Evolutionary conservation across 169 alveolate species (phyloP).

Genomic region (Plasmodium adleri): DNA sequence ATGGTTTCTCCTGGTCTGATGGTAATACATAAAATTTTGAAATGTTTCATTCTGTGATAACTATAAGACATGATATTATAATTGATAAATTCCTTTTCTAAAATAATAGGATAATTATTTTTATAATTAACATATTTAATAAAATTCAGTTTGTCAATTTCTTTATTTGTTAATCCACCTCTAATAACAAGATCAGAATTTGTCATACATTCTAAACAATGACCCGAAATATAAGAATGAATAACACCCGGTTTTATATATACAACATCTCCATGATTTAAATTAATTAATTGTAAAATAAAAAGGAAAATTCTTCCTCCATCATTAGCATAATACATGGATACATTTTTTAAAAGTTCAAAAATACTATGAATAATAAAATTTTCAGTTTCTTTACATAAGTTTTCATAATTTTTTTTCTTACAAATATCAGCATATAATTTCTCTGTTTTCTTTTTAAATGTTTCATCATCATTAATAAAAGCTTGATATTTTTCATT

Average conservation of each 20-base stretch:
- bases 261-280: slow-evolving; percentile 92
- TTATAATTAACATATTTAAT: slow-evolving; percentile 65
- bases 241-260: slow-evolving; percentile 93
- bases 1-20: slow-evolving; percentile 56
- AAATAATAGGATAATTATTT: slow-evolving; percentile 34
- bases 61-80: slow-evolving; percentile 56
- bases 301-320: slow-evolving; percentile 91
- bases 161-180: slow-evolving; percentile 97
- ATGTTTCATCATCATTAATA: slow-evolving; percentile 10
- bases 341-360: slow-evolving; percentile 38
- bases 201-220: slow-evolving; percentile 96
- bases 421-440: slow-evolving; percentile 21
- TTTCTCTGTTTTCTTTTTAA: slow-evolving; percentile 29
- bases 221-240: slow-evolving; percentile 95
- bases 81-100: slow-evolving; percentile 65
- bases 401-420: slow-evolving; percentile 25
- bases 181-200: slow-evolving; percentile 96
- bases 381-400: slow-evolving; percentile 30
- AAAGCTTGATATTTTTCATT: slow-evolving; percentile 25
- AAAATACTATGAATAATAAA: slow-evolving; percentile 32
- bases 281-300: slow-evolving; percentile 89
- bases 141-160: slow-evolving; percentile 84
- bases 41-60: slow-evolving; percentile 49
- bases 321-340: slow-evolving; percentile 88
- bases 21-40: slow-evolving; percentile 38